Base-by-base conservation (phyloP, 495 filamentous ascomycete species). In the Cercophora sp. region DNA sequence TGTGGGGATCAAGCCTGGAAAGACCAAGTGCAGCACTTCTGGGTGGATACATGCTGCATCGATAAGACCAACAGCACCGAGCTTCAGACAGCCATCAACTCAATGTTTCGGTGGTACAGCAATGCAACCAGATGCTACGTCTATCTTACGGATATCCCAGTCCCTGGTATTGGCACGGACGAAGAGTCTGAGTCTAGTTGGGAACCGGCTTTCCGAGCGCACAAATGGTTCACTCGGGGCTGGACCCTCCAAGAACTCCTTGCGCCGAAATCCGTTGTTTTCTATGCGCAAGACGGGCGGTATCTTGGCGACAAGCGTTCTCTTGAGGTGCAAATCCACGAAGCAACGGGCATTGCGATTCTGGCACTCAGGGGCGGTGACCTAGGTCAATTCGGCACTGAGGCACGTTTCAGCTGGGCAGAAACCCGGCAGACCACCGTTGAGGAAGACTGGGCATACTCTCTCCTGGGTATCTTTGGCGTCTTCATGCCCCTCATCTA, bases 241-340 rank as follows among this genome's bases (percentile, higher is more conserved):
- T 71, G 65, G 67, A 71, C 67, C 0, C 52, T 73, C 9, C 66
- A 72, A 29, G 70, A 71, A 55, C 56, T 75, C 9, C 22, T 70
- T 13, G 69, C 69, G 5, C 72, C 70, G 13, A 23, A 13, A 8
- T 20, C 13, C 0, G 50, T 69, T 15, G 34, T 51, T 1, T 76
- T 75, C 56, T 68, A 57, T 40, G 56, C 69, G 27, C 1, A 40
- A 8, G 35, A 52, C 6, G 16, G 40, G 1, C 4, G 25, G 16
- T 22, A 22, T 13, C 40, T 43, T 6, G 40, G 40, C 16, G 22
- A 22, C 18, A 43, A 22, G 22, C 16, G 22, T 6, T 18, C 16
- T 22, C 22, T 43, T 6, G 40, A 43, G n/a, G 5, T 13, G 25
- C 16, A 43, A 23, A 43, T 43, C 25, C 40, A 43, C 18, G 5